phyloP scores from a whole-genome alignment of 129 eudicot genomes.

The Tagetes erecta region DNA sequence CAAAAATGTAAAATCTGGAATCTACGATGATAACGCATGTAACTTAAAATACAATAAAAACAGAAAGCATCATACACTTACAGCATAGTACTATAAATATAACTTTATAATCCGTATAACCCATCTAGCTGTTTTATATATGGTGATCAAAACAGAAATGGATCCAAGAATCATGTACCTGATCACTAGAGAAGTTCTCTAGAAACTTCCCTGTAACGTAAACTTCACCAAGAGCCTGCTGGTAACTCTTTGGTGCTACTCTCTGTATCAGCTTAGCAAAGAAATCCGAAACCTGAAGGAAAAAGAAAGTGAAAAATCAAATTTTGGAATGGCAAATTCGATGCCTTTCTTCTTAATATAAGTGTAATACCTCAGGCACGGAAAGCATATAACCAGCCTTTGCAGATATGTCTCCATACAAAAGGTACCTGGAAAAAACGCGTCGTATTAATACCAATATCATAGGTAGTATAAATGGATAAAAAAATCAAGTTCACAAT shows the following conservation, averaged over 20 bases:
- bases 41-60: constrained; percentile 2
- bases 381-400: constrained; percentile 89
- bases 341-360: background rate
- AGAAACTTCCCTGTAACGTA: constrained; percentile 84
- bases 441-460: constrained; percentile 8
- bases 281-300: constrained; percentile 76
- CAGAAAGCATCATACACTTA: constrained; percentile 1
- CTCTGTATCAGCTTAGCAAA: constrained; percentile 89
- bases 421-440: constrained; percentile 61
- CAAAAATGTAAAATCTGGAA: constrained; percentile 10
- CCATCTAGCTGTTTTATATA: background rate
- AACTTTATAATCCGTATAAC: constrained; percentile 7
- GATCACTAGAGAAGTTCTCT: constrained; percentile 92
- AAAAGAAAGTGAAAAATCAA: constrained; percentile 7
- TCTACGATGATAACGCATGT: background rate
- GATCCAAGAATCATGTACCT: constrained; percentile 47
- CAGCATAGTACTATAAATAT: background rate
- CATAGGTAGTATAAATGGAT: constrained; percentile 5
- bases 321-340: background rate
- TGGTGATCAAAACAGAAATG: background rate
- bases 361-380: constrained; percentile 66
- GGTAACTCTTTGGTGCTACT: constrained; percentile 96
- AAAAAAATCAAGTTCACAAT: background rate
- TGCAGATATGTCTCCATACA: constrained; percentile 83
- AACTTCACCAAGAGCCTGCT: constrained; percentile 93